phyloP scores from a whole-genome alignment of 1,284 basidiomycete genomes.

The Microbotryum scabiosae region DNA sequence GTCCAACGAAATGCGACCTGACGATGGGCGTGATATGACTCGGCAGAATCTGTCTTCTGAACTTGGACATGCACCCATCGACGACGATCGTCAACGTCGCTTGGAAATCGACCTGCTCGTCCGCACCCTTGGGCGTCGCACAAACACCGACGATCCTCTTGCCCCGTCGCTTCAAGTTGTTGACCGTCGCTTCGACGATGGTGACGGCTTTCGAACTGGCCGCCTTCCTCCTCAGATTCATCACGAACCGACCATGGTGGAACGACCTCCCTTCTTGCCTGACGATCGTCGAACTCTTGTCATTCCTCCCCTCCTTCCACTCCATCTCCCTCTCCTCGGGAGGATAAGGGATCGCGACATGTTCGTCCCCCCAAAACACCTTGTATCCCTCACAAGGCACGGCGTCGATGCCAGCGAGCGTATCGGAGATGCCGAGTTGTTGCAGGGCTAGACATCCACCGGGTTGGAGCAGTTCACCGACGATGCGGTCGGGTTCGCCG shows the following conservation, averaged over 20 bases:
- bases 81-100: conserved; percentile 80
- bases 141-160: conserved; percentile 54
- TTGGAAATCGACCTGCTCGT: conserved; percentile 45
- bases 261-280: conserved; percentile 63
- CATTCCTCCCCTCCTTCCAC: conserved; percentile 19
- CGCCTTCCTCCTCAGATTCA: conserved; percentile 64
- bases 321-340: conserved; percentile 48
- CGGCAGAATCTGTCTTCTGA: conserved; percentile 47
- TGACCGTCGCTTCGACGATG: conserved; percentile 72
- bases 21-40: conserved; percentile 48
- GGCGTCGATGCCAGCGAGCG: conserved; percentile 79
- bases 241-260: conserved; percentile 90
- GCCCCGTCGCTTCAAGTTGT: conserved; percentile 28
- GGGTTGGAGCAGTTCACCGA: conserved; percentile 93
- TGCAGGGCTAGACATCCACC: conserved; percentile 74
- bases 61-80: conserved; percentile 91
- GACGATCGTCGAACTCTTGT: conserved; percentile 3
- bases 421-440: conserved; percentile 63
- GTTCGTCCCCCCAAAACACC: conserved; percentile 54
- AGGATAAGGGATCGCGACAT: conserved; percentile 84
- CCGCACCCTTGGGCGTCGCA: conserved; percentile 45
- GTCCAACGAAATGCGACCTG: conserved; percentile 72
- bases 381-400: conserved; percentile 80
- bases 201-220: conserved; percentile 48
- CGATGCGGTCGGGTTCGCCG: conserved; percentile 87